Percentiles rank a stretch among this genome's conserved stretches.
These are phyloP conservation scores for Pichia ethanolica DNA, from an alignment of 805 yeast genomes.

Conservation along the genomic window DNA sequence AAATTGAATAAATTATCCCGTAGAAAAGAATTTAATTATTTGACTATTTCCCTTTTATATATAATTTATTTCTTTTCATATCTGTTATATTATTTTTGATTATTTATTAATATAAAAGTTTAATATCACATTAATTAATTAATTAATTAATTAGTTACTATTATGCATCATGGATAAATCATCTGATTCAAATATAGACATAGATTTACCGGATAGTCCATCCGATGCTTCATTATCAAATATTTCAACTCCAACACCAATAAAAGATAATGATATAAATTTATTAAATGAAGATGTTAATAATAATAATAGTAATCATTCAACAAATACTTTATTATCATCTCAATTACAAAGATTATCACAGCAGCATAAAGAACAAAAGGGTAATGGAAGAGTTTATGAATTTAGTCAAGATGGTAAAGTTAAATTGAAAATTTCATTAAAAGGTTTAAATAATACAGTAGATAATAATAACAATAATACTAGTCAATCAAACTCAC, in stretches of 20 bases:
- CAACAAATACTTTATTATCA: neutral
- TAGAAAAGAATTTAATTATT: too few relatives aligned
- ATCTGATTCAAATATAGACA: neutral
- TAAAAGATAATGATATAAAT: neutral
- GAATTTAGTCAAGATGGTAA: slow-evolving; percentile 2
- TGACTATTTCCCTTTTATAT: too few relatives aligned
- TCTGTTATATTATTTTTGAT: too few relatives aligned
- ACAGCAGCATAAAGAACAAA: neutral
- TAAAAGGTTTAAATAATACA: slow-evolving; percentile 1
- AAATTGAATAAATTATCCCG: too few relatives aligned
- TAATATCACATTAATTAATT: too few relatives aligned
- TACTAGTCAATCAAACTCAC: neutral
- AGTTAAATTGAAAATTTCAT: slow-evolving; percentile 6
- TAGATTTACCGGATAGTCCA: slow-evolving; percentile 1
- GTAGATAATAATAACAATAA: neutral
- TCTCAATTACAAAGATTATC: neutral
- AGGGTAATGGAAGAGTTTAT: slow-evolving; percentile 2
- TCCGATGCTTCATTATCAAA: neutral
- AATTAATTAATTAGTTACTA: too few relatives aligned
- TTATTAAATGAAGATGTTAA: too few relatives aligned
- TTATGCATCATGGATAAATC: neutral
- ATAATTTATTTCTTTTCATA: too few relatives aligned
- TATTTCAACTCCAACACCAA: neutral
- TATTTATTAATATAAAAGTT: too few relatives aligned
- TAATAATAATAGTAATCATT: neutral